Evolutionary conservation across 192 early-diverging fungal species (phyloP).

Genomic region (Linnemannia schmuckeri): DNA sequence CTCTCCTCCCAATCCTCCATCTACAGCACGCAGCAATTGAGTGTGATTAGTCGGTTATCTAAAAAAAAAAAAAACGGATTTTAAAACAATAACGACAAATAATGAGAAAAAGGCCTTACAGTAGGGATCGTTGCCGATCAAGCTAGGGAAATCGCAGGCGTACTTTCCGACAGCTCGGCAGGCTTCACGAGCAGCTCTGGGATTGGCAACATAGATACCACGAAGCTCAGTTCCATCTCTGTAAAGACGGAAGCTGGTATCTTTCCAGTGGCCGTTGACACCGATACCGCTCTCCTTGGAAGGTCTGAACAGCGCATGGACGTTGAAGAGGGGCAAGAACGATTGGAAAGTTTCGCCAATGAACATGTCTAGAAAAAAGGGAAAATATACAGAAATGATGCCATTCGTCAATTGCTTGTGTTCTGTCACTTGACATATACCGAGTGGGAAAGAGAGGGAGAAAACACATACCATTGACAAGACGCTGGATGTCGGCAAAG

Average conservation of each 20-base stretch:
- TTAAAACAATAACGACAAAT: neutral
- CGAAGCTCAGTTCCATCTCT: constrained; percentile 74
- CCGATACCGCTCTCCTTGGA: constrained; percentile 69
- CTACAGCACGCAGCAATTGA: neutral
- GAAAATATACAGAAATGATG: neutral
- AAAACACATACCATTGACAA: constrained; percentile 46
- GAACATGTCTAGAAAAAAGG: constrained; percentile 64
- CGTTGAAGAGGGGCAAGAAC: constrained; percentile 68
- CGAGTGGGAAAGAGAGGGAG: neutral
- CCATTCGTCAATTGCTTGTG: neutral
- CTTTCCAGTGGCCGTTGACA: constrained; percentile 59
- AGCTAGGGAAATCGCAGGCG: constrained; percentile 71
- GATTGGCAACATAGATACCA: constrained; percentile 69
- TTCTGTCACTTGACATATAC: neutral
- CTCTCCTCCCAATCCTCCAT: constrained; percentile 75
- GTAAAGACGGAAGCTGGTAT: constrained; percentile 72
- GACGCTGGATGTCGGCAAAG: constrained; percentile 66
- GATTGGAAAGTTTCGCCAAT: constrained; percentile 64
- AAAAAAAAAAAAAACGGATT: neutral
- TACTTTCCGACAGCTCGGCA: constrained; percentile 64
- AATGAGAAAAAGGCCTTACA: constrained; percentile 24
- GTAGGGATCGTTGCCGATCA: constrained; percentile 72
- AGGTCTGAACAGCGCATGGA: constrained; percentile 67
- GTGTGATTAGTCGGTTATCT: too few relatives aligned
- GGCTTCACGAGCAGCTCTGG: constrained; percentile 58